Conservation (phyloP, 2,329 filamentous ascomycete species). For the Fusarium nelsonii region DNA sequence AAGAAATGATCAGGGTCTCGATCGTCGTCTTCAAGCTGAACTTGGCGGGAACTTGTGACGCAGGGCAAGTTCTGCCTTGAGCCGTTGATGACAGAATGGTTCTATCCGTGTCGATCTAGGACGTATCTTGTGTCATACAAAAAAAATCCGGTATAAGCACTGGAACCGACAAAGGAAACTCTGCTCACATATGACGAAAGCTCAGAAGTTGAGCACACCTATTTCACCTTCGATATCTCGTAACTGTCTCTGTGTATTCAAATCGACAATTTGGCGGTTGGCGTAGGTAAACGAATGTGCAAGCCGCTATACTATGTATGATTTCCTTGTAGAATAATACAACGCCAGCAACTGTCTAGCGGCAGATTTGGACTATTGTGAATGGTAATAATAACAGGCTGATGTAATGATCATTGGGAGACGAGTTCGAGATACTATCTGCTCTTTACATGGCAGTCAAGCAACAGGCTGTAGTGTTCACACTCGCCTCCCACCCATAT, state of each 20-base stretch:
- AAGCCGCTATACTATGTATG: too few relatives aligned
- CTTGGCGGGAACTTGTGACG: conserved; percentile 32
- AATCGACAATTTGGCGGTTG: neutral
- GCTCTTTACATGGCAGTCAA: neutral
- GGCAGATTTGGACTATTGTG: neutral
- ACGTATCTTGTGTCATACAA: conserved; percentile 4
- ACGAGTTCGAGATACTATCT: neutral
- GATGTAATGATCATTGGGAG: neutral
- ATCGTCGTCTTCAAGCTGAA: conserved; percentile 16
- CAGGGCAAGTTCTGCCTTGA: conserved; percentile 34
- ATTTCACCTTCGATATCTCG: neutral
- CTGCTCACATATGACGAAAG: conserved; percentile 9
- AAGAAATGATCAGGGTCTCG: conserved; percentile 26
- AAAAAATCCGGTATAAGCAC: conserved; percentile 12
- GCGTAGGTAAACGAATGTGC: neutral
- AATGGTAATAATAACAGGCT: neutral
- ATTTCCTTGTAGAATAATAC: neutral
- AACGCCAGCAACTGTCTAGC: neutral
- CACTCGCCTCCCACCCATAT: conserved; percentile 2
- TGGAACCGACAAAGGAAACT: neutral
- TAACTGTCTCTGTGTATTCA: neutral
- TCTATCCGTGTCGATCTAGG: conserved; percentile 14
- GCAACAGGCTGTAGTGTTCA: neutral
- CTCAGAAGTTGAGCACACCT: neutral
- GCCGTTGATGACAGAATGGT: conserved; percentile 12